Evolutionary conservation across 805 yeast genomes (phyloP).

Genomic region (Candida maris): DNA sequence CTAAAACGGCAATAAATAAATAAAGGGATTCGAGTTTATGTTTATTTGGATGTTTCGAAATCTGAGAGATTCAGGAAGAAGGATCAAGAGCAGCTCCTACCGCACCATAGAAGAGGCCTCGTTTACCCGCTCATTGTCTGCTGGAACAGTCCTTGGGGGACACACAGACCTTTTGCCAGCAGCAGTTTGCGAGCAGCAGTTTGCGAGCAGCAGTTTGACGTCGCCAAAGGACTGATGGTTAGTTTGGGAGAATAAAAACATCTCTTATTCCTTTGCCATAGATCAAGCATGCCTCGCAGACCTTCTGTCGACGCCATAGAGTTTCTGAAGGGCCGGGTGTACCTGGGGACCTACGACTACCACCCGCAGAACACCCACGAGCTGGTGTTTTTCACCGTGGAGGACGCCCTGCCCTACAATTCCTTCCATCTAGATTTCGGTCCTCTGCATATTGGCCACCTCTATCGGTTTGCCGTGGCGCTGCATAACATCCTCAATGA

Average conservation of each 20-base stretch:
- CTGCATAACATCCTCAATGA: slow-evolving; percentile 89
- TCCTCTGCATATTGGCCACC: slow-evolving; percentile 88
- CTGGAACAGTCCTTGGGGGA: too few species aligned
- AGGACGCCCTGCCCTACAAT: slow-evolving; percentile 87
- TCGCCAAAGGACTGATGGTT: too few species aligned
- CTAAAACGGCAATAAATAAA: slow-evolving; percentile 1
- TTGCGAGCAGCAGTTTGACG: too few species aligned
- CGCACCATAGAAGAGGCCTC: too few species aligned
- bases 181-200: too few species aligned
- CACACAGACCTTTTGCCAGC: too few species aligned
- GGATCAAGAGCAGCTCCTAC: too few species aligned
- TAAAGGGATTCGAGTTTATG: background rate
- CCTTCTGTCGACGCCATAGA: slow-evolving; percentile 32
- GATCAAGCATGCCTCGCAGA: slow-evolving; percentile 24
- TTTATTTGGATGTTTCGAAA: slow-evolving; percentile 3
- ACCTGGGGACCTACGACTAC: slow-evolving; percentile 83
- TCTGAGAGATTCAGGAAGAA: background rate
- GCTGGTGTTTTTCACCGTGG: slow-evolving; percentile 84
- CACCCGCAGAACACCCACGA: slow-evolving; percentile 74
- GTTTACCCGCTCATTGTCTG: too few species aligned
- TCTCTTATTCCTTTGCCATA: too few species aligned
- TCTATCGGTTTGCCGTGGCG: slow-evolving; percentile 92
- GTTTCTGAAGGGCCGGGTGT: slow-evolving; percentile 59
- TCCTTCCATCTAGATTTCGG: slow-evolving; percentile 97
- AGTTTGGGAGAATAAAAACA: too few species aligned